Evolutionary conservation across 176 grass and related monocot genomes (phyloP).

Genomic region (sorghum (Sorghum bicolor)): Sorghum_bicolor_NCBIv3 NC_012873.2:62390001-62390500

Average conservation of each 20-base stretch:
- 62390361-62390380: too few species aligned
- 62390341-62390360: too few species aligned
- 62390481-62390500: slow-evolving; percentile 58
- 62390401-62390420: neutral
- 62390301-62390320: neutral
- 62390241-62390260: neutral
- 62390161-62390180: neutral
- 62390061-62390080: neutral
- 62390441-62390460: neutral
- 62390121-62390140: neutral
- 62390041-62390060: neutral
- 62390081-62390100: neutral
- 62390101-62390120: neutral
- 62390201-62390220: neutral
- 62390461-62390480: neutral
- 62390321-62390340: neutral
- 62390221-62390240: neutral
- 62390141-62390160: neutral
- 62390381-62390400: neutral
- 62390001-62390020: neutral
- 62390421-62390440: neutral
- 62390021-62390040: neutral
- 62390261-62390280: neutral
- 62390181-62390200: neutral
- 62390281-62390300: neutral